These are phyloP conservation scores for Lepiota venenata DNA, from an alignment of 768 basidiomycete species.

Conservation along the genomic window DNA sequence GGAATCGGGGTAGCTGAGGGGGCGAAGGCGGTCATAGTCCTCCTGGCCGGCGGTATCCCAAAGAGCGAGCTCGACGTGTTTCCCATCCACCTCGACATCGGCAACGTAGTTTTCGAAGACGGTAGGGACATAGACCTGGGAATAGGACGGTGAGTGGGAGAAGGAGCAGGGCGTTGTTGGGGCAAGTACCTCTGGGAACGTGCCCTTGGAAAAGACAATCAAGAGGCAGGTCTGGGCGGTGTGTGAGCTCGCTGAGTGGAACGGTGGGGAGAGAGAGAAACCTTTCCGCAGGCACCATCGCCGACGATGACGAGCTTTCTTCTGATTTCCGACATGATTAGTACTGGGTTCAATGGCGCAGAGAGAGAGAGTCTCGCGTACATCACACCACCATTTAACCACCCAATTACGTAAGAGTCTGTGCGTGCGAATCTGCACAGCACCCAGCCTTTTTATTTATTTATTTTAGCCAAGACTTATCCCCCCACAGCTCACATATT, in stretches of 20 bases:
- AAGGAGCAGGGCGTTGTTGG: background rate
- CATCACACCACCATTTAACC: constrained; percentile 14
- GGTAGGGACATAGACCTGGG: constrained; percentile 96
- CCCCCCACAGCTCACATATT: constrained; percentile 52
- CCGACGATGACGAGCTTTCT: constrained; percentile 99
- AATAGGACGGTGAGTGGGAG: background rate
- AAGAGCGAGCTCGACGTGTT: constrained; percentile 96
- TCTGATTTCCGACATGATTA: constrained; percentile 91
- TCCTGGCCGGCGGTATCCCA: constrained; percentile 99
- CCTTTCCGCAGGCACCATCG: constrained; percentile 97
- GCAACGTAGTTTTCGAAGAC: constrained; percentile 99
- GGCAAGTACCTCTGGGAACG: constrained; percentile 84
- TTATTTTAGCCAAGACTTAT: constrained; percentile 19
- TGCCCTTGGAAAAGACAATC: constrained; percentile 96
- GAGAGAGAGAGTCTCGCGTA: constrained; percentile 7
- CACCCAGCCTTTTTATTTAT: background rate
- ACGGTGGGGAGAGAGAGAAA: constrained; percentile 22
- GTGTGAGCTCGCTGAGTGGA: background rate
- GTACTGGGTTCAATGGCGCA: constrained; percentile 4
- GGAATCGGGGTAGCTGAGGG: constrained; percentile 98
- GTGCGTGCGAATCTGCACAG: constrained; percentile 7
- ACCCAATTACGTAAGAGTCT: constrained; percentile 11
- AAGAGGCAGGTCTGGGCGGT: constrained; percentile 75
- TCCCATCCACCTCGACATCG: constrained; percentile 97
- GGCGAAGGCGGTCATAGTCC: constrained; percentile 98